A percentile compares a stretch with the other conserved stretches of the same genome.
Conservation (phyloP, 208 protist genomes). For the Trypanosoma grayi region DNA sequence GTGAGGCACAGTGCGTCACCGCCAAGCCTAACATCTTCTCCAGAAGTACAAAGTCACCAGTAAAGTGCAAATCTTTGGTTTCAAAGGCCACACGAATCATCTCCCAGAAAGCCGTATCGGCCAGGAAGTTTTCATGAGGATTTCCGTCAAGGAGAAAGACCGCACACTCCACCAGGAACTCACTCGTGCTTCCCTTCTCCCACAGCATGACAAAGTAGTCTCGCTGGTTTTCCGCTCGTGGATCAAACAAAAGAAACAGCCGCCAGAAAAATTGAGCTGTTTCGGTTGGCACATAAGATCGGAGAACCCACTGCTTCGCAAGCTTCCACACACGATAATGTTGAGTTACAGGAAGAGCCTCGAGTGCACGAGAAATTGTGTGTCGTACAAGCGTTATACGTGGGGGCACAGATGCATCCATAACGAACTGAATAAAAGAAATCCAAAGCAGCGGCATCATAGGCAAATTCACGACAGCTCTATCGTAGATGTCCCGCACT, state of each 20-base stretch:
- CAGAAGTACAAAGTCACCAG: slow-evolving; percentile 32
- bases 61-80: slow-evolving; percentile 43
- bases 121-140: slow-evolving; percentile 26
- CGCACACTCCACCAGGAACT: slow-evolving; percentile 58
- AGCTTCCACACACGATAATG: slow-evolving; percentile 74
- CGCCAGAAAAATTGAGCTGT: slow-evolving; percentile 62
- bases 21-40: slow-evolving; percentile 46
- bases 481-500: slow-evolving; percentile 66
- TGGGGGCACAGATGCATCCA: slow-evolving; percentile 31
- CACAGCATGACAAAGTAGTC: slow-evolving; percentile 68
- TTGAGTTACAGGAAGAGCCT: slow-evolving; percentile 68
- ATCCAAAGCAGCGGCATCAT: slow-evolving; percentile 79
- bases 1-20: slow-evolving; percentile 43
- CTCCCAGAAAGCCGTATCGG: slow-evolving; percentile 67
- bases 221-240: slow-evolving; percentile 35
- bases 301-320: slow-evolving; percentile 44
- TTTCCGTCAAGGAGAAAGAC: slow-evolving; percentile 18
- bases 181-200: slow-evolving; percentile 38
- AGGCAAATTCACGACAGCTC: slow-evolving; percentile 63
- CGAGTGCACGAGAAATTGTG: slow-evolving; percentile 41
- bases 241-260: slow-evolving; percentile 56
- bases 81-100: slow-evolving; percentile 52
- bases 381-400: slow-evolving; percentile 70
- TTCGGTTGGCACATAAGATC: slow-evolving; percentile 36
- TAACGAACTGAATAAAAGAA: slow-evolving; percentile 67